Conservation (phyloP, 2,329 filamentous ascomycete species). For the Pyrenophora graminea region DNA sequence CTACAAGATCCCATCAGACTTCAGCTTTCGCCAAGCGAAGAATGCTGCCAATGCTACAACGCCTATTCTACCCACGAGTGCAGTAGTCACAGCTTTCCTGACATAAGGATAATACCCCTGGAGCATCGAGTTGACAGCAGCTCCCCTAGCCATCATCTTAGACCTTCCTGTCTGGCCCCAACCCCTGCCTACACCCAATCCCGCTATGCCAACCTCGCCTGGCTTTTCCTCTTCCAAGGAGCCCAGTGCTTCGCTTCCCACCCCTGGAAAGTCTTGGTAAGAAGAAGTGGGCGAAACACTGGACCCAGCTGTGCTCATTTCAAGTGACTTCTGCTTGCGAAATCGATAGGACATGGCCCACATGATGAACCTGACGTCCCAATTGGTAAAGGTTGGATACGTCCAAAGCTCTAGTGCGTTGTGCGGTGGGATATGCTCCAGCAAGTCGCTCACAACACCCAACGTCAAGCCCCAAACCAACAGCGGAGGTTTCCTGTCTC, state of each 20-base stretch:
- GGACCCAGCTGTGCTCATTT: conserved; percentile 29
- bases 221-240: conserved; percentile 37
- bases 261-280: conserved; percentile 31
- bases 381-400: conserved; percentile 69
- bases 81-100: conserved; percentile 51
- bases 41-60: conserved; percentile 28
- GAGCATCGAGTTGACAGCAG: conserved; percentile 54
- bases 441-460: conserved; percentile 68
- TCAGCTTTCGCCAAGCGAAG: conserved; percentile 27
- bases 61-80: conserved; percentile 46
- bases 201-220: conserved; percentile 52
- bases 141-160: conserved; percentile 45
- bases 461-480: conserved; percentile 71
- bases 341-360: conserved; percentile 64
- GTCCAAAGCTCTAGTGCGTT: conserved; percentile 66
- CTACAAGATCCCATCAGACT: neutral
- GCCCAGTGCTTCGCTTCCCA: conserved; percentile 28
- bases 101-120: conserved; percentile 60
- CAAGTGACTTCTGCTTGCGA: conserved; percentile 44
- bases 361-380: conserved; percentile 63
- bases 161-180: conserved; percentile 43
- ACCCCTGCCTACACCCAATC: conserved; percentile 50
- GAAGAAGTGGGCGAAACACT: conserved; percentile 13
- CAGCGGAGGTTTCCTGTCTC: conserved; percentile 53
- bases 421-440: conserved; percentile 68